Evolutionary conservation across 2,329 filamentous ascomycete species (phyloP), one percentile per base, ranked within the genome.

Genomic region (Fusarium sp.): DNA sequence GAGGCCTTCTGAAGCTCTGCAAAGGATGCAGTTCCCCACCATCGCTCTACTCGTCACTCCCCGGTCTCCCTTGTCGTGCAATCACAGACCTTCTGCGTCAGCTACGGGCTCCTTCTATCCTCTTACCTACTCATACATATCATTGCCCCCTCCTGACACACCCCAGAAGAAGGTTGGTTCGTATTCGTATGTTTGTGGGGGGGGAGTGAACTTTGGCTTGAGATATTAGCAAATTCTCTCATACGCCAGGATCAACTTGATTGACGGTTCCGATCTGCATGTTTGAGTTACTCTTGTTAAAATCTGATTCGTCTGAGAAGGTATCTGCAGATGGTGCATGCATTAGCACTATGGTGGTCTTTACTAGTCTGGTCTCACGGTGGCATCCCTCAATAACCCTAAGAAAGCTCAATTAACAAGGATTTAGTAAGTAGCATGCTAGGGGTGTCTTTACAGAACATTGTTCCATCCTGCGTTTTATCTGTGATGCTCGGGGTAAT

Each of bases 381-480:
- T 7, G 10, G 3, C 17, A 7, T 9, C 10, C 7, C n/a, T 4
- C 9, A 18, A 1, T 23, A 13, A 18, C 30, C 5, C 46, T 5
- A 48, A 10, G 10, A 49, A 14, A 5, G 27, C 10, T 18, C n/a
- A 17, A 3, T 17, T 49, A 2, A 13, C 0, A 10, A 13, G 7
- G 46, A 0, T 6, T 18, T 33, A 13, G 30, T 3, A 6, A 1
- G 7, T 9, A 6, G 14, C 2, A 7, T 30, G 10, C 27, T 7
- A 10, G 7, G 27, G 27, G 27, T 10, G 3, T 17, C 10, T 5
- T 1, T 7, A 6, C 5, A 10, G 18, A 9, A 9, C 17, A 1
- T 6, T 13, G 0, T 12, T 6, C 6, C 10, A 7, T 0, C 3
- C 20, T 23, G 5, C 4, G 14, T 32, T 23, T 3, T 23, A 23